phyloP scores from a whole-genome alignment of 2,329 filamentous ascomycete species.

The Xylaria sp. region DNA sequence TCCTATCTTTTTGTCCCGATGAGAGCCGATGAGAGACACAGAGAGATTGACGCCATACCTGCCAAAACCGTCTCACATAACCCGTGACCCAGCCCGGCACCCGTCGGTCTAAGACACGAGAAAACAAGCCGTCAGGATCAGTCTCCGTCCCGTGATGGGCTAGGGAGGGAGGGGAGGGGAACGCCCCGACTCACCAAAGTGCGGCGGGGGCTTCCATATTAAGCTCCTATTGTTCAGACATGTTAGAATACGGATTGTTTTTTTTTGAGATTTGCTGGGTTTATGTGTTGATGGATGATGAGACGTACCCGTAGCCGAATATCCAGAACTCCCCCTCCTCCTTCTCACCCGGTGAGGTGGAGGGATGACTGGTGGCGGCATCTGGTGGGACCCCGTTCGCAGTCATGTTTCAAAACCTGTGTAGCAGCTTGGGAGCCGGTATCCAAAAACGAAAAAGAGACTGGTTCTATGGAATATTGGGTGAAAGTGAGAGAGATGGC shows the following conservation, averaged over 20 bases:
- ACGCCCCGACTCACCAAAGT: constrained; percentile 63
- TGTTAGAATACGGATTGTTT: neutral
- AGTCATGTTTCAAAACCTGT: constrained; percentile 15
- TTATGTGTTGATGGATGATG: neutral
- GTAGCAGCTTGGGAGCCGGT: neutral
- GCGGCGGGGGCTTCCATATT: constrained; percentile 97
- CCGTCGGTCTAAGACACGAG: constrained; percentile 58
- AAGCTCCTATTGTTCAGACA: constrained; percentile 58
- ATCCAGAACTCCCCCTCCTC: constrained; percentile 74
- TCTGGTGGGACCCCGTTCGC: constrained; percentile 16
- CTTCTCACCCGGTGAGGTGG: constrained; percentile 44
- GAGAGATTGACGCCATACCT: constrained; percentile 51
- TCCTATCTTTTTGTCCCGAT: neutral
- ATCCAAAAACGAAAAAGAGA: neutral
- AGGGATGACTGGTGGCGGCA: constrained; percentile 17
- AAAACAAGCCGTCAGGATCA: constrained; percentile 5
- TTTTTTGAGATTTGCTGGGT: neutral
- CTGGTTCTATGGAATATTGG: no score
- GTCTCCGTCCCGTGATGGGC: neutral
- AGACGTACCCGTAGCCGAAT: constrained; percentile 87
- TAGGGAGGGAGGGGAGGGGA: neutral
- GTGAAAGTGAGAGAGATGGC: no score
- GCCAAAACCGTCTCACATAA: constrained; percentile 96
- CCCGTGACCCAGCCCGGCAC: constrained; percentile 87
- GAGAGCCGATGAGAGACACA: neutral